Conservation (phyloP, 2,329 filamentous ascomycete species). For the Dryadomyces sulphureus region DNA sequence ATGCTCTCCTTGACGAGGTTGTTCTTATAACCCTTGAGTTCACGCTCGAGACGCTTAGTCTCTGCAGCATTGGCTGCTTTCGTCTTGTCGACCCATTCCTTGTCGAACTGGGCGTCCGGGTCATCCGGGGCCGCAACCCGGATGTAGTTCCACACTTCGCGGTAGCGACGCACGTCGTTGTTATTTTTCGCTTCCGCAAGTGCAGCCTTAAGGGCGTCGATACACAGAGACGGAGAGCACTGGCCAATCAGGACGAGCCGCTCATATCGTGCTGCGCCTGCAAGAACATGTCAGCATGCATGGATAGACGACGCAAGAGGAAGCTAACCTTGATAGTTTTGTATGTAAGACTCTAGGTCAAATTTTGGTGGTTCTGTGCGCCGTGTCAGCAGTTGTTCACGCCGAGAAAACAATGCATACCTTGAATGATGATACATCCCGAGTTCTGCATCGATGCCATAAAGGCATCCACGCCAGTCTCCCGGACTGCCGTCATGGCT, state of each 20-base stretch:
- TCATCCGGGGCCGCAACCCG: conserved; percentile 49
- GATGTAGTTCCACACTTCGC: conserved; percentile 51
- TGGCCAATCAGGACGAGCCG: conserved; percentile 71
- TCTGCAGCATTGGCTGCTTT: conserved; percentile 54
- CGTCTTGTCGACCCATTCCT: conserved; percentile 58
- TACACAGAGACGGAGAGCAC: conserved; percentile 57
- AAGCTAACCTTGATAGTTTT: conserved; percentile 65
- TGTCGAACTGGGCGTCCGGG: conserved; percentile 51
- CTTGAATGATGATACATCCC: conserved; percentile 31
- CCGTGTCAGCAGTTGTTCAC: not conserved
- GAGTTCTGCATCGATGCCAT: conserved; percentile 31
- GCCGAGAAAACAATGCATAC: too few relatives aligned
- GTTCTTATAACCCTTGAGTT: conserved; percentile 88
- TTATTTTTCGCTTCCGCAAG: conserved; percentile 62
- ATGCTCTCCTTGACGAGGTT: conserved; percentile 97
- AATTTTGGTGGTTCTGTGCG: conserved; percentile 65
- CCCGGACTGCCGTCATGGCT: not conserved
- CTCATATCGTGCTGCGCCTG: conserved; percentile 68
- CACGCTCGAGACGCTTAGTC: conserved; percentile 61
- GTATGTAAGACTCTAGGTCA: conserved; percentile 79
- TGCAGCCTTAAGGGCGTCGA: conserved; percentile 70
- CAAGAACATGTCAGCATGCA: not conserved
- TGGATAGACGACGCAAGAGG: not conserved
- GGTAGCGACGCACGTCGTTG: conserved; percentile 58
- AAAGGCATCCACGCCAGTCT: conserved; percentile 16